Evolutionary conservation across 192 early-diverging fungal genomes (phyloP), one percentile per base, ranked within the genome.

Genomic region (Pilaira anomala): DNA sequence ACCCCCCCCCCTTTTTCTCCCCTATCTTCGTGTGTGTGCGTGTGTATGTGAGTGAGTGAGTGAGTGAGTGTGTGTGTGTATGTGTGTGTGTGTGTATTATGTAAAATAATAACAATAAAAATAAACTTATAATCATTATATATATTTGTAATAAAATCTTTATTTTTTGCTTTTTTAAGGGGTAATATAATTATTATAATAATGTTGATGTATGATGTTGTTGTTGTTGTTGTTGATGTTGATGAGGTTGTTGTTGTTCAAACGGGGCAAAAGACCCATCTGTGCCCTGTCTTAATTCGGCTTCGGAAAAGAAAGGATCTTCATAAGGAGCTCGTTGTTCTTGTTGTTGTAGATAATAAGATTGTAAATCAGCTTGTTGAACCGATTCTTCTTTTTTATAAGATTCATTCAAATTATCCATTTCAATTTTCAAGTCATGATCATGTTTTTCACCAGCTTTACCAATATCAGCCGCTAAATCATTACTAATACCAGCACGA

Each of bases 401-500:
- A 16, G 53, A n/a, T 25, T 14, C 56, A 42, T 26, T 24, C 56
- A 26, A 19, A 36, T 42, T 33, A 26, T 21, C 14, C 40, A 58
- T 42, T 42, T 58, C 13, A 7, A 42, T 58, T 19, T 42, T 42
- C 22, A 42, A 24, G 18, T 33, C 21, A 14, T 28, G 22, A 42
- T 11, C 33, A 1, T 58, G 18, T 11, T 33, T 48, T 14, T 66
- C 53, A 7, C 42, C 42, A 3, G 39, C 56, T 28, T 50, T 61
- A 25, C 63, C 57, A 57, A 72, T 72, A 55, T 72, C 64, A 7
- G 70, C 70, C 4, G 70, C 70, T 7, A 72, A 39, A 39, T 72
- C 70, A 3, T 48, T 72, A 22, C 70, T 52, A 28, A 72, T 57
- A 48, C 86, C 86, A 0, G 74, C 80, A 22, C 87, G 71, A 24